A percentile compares a stretch with the other conserved stretches of the same genome.
Conservation (phyloP, 169 alveolate genomes). For the Eimeria praecox region DNA sequence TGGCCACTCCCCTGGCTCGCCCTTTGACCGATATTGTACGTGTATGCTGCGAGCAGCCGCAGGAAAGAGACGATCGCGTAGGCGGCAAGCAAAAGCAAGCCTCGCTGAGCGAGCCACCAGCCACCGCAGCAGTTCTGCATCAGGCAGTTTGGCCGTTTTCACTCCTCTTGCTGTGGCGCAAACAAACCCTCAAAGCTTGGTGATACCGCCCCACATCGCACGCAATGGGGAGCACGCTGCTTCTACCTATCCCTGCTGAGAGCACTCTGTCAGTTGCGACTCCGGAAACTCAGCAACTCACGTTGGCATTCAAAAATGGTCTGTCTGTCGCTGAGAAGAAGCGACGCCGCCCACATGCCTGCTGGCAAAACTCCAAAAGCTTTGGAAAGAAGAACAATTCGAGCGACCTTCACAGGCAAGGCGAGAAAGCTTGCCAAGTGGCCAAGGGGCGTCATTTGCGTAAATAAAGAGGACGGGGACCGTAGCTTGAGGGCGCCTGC, state of each 20-base stretch:
- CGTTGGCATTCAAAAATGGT: slow-evolving; percentile 67
- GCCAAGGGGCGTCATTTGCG: slow-evolving; percentile 55
- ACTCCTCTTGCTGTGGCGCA: slow-evolving; percentile 55
- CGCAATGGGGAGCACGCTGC: not conserved
- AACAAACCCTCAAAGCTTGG: not conserved
- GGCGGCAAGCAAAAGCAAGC: slow-evolving; percentile 56
- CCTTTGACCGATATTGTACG: not conserved
- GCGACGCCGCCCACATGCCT: slow-evolving; percentile 66
- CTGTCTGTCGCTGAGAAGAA: slow-evolving; percentile 48
- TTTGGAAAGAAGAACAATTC: slow-evolving; percentile 10
- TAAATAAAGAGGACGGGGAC: slow-evolving; percentile 27
- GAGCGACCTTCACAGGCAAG: slow-evolving; percentile 51
- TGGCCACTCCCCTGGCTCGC: slow-evolving; percentile 23
- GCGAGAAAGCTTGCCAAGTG: slow-evolving; percentile 53
- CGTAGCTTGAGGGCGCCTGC: slow-evolving; percentile 66
- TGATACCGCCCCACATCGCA: not conserved
- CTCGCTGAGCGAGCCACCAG: slow-evolving; percentile 53
- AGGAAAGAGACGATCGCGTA: slow-evolving; percentile 13
- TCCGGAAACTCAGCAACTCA: not conserved
- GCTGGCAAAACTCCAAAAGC: slow-evolving; percentile 58
- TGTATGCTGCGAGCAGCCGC: slow-evolving; percentile 22
- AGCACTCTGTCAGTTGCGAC: not conserved
- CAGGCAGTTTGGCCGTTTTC: not conserved
- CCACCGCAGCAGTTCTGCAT: slow-evolving; percentile 45
- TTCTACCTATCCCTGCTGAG: not conserved